Base-by-base conservation (phyloP, 495 filamentous ascomycete genomes). In the Xylaria castorea region DNA sequence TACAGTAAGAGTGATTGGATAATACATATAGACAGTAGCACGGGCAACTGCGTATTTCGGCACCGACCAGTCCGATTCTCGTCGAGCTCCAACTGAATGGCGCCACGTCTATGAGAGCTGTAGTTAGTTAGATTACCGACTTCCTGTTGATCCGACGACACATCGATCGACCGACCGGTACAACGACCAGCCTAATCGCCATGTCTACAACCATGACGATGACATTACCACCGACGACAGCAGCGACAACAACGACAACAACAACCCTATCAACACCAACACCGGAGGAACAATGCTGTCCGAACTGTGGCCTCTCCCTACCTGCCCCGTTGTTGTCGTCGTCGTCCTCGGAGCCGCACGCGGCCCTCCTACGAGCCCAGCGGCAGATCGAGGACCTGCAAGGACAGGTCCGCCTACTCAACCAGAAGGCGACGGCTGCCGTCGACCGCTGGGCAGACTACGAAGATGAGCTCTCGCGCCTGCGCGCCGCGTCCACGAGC, bases 401-500 rank as follows among this genome's bases (percentile, higher is more conserved):
- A 79, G 88, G 89, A 61, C 94, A 98, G 78, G 89, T 97, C 16
- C 83, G 83, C 11, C 83, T 87, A 36, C 84, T 98, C 69, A 97
- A 90, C 71, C 84, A 89, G 66, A 97, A 95, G 80, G 93, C 93
- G 48, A 87, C 90, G 0, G 87, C 90, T 42, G 92, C 94, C 75
- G 89, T 86, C 71, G 91, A 94, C 83, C 92, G 93, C 84, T 90
- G 94, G 81, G 92, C 94, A 78, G 93, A 97, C 84, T 97, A 97
- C 87, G 96, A 99, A 87, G 93, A 97, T 80, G 93, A 97, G 82
- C 82, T 97, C 9, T 87, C 87, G 71, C 86, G 86, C 42, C 86
- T 94, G 66, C 90, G 90, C 75, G 79, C 87, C 73, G 65, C 75
- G 71, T 51, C 73, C 66, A 58, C 75, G 62, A 48, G 76, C 70